Evolutionary conservation across 352 stramenopile species (phyloP).

Genomic region (Phytophthora pisi): DNA sequence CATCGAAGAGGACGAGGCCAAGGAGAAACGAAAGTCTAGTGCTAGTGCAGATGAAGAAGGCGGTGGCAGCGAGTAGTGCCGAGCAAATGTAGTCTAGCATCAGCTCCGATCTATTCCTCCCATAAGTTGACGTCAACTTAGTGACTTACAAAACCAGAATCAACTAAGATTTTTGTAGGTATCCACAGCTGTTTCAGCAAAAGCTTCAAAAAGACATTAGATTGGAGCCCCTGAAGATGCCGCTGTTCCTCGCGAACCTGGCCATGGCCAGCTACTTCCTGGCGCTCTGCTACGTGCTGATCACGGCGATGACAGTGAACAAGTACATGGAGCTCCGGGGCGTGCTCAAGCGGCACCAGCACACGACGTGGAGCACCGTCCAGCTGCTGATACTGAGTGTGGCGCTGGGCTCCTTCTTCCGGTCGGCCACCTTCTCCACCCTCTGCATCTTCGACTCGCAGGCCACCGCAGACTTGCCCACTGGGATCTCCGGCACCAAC

Average conservation of each 20-base stretch:
- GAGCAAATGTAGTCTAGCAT: background rate
- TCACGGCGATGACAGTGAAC: conserved; percentile 78
- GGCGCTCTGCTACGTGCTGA: conserved; percentile 86
- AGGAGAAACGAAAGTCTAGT: conserved; percentile 44
- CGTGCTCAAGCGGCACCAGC: conserved; percentile 69
- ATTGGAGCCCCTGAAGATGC: conserved; percentile 45
- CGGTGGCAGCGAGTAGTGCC: conserved; percentile 6
- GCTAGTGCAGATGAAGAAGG: background rate
- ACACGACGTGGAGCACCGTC: conserved; percentile 79
- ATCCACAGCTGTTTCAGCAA: background rate
- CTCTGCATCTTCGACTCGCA: conserved; percentile 90
- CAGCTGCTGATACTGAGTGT: conserved; percentile 85
- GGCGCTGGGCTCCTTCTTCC: conserved; percentile 86
- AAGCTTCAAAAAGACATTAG: background rate
- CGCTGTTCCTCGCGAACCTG: conserved; percentile 89
- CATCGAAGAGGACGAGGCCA: conserved; percentile 75
- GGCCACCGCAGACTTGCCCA: conserved; percentile 48
- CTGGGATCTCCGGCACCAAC: conserved; percentile 30
- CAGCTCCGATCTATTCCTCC: background rate
- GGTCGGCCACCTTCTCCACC: conserved; percentile 85
- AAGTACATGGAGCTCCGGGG: conserved; percentile 78
- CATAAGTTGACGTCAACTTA: conserved; percentile 12
- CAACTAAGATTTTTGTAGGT: conserved; percentile 21
- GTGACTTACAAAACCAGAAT: background rate
- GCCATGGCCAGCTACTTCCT: conserved; percentile 90